Conservation (phyloP, 768 basidiomycete genomes). For the Trametes elegans region DNA sequence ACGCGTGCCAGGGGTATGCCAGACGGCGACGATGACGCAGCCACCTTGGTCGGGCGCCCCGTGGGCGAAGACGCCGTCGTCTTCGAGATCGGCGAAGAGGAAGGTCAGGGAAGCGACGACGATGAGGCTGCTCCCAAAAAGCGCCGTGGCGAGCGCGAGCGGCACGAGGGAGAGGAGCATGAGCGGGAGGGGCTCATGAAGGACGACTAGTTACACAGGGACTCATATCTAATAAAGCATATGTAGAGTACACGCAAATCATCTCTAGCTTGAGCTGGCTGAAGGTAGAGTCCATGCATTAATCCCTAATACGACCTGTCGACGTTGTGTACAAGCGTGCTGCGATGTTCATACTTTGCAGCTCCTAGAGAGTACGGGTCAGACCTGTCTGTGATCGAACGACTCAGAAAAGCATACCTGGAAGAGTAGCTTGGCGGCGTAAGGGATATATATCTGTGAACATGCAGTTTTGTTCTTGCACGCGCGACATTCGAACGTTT, state of each 20-base stretch:
- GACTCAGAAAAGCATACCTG: constrained; percentile 52
- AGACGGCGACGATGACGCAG: constrained; percentile 68
- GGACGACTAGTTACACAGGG: constrained; percentile 32
- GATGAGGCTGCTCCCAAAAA: constrained; percentile 55
- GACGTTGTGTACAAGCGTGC: constrained; percentile 85
- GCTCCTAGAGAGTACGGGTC: constrained; percentile 49
- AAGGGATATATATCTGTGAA: constrained; percentile 90
- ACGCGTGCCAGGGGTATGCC: constrained; percentile 38
- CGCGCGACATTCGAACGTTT: constrained; percentile 97
- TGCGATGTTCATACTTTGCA: constrained; percentile 96
- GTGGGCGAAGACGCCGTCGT: constrained; percentile 72
- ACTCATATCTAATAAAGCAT: constrained; percentile 24
- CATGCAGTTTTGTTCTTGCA: constrained; percentile 97
- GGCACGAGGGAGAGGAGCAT: constrained; percentile 43
- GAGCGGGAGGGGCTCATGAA: constrained; percentile 70
- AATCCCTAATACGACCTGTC: constrained; percentile 80
- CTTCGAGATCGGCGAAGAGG: constrained; percentile 90
- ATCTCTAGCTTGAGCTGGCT: constrained; percentile 20
- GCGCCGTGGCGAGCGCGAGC: constrained; percentile 42
- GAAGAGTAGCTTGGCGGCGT: constrained; percentile 95
- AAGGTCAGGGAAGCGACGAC: constrained; percentile 56
- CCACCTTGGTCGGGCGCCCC: constrained; percentile 63
- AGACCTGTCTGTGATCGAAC: not conserved
- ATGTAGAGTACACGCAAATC: constrained; percentile 37
- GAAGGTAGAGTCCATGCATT: constrained; percentile 19